Evolutionary conservation across 352 stramenopile genomes (phyloP), one percentile per base, ranked within the genome.

Genomic region (Pythium volutum): DNA sequence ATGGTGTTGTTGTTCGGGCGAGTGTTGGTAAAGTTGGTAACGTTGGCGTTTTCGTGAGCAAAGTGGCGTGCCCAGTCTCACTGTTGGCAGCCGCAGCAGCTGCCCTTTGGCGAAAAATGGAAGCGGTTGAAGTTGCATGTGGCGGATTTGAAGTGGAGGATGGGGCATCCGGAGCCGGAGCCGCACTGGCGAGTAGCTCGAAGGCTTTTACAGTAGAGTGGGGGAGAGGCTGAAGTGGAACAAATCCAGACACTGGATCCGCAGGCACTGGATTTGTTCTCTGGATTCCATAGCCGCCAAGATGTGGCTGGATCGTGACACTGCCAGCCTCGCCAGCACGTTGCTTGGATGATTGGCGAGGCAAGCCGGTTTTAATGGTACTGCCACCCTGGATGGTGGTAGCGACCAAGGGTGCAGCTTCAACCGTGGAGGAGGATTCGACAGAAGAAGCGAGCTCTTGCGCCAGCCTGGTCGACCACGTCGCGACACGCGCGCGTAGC

Each of bases 91-190:
- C 25, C 2, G 18, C n/a, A 11, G 48, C 48, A 55, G 48, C 48
- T 55, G 29, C 48, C 2, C n/a, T 10, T 15, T 43, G 9, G 14
- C n/a, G 15, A 18, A 43, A 43, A n/a, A n/a, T 43, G 31, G 49
- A 59, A 59, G 53, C 47, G 20, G 34, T 55, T 62, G 55, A 62
- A 55, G 55, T 62, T 62, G 55, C 23, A 41, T 15, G 31, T 52
- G 16, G 39, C 27, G 36, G 26, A 22, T 22, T 15, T 27, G n/a
- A 55, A 5, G 29, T 16, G 29, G 48, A 39, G 29, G 48, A 55
- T 43, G 48, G 29, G 48, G 18, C 10, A n/a, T n/a, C n/a, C 7
- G 31, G 9, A 10, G 7, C 8, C 18, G 31, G 20, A 55, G 10
- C 8, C 29, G 48, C 12, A 42, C 48, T 55, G 48, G 31, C 48